Percentiles rank a stretch among this genome's conserved stretches.
phyloP scores from a whole-genome alignment of 257 asterid genomes.

The Petrea volubilis region DNA sequence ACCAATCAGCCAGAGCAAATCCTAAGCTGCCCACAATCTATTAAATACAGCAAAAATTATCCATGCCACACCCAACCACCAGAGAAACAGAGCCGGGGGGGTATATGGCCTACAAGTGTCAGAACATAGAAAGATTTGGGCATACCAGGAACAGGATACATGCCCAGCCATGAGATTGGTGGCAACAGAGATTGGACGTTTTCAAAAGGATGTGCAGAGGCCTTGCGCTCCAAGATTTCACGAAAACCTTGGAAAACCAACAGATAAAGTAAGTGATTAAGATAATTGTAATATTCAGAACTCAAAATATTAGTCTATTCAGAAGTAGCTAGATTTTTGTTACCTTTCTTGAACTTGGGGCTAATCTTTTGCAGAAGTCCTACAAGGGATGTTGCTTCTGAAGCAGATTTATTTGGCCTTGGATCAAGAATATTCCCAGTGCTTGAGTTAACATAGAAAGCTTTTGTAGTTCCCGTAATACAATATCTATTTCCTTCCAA shows the following conservation, averaged over 20 bases:
- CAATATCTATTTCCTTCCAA: slow-evolving; percentile 86
- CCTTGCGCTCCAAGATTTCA: slow-evolving; percentile 82
- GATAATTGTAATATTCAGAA: not conserved
- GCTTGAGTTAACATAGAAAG: slow-evolving; percentile 85
- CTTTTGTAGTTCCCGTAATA: slow-evolving; percentile 83
- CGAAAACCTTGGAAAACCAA: slow-evolving; percentile 61
- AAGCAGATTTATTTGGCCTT: slow-evolving; percentile 53
- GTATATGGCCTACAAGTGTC: slow-evolving; percentile 15
- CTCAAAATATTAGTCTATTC: slow-evolving; percentile 11
- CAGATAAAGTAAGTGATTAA: slow-evolving; percentile 15
- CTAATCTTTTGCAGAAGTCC: slow-evolving; percentile 86
- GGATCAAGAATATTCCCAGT: slow-evolving; percentile 70
- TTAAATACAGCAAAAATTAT: not conserved
- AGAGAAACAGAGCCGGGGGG: no score
- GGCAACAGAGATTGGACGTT: slow-evolving; percentile 77
- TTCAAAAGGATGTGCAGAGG: slow-evolving; percentile 91
- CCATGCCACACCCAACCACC: no score
- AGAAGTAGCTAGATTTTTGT: slow-evolving; percentile 13
- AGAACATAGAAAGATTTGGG: slow-evolving; percentile 1
- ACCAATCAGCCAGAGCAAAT: slow-evolving; percentile 2
- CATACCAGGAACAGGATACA: slow-evolving; percentile 81
- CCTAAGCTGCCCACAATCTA: not conserved
- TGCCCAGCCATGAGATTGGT: slow-evolving; percentile 86
- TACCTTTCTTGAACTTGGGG: slow-evolving; percentile 87
- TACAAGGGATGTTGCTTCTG: slow-evolving; percentile 74